Evolutionary conservation across 1,284 basidiomycete species (phyloP).

Genomic region (Pulveroboletus sp.): DNA sequence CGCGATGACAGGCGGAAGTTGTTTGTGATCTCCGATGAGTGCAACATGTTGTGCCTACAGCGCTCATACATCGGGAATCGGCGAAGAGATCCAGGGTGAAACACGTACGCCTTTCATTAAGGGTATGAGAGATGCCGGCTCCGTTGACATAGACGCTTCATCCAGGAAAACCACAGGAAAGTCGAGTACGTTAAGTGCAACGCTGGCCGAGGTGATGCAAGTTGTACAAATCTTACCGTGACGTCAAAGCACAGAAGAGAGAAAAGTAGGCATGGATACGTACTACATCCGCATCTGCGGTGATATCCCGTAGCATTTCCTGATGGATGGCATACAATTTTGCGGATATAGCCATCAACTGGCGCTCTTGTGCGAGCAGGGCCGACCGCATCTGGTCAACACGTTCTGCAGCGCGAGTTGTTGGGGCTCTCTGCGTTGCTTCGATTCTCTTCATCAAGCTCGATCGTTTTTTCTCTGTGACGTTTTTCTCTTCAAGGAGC

Average conservation of each 20-base stretch:
- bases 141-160: constrained; percentile 95
- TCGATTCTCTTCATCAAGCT: constrained; percentile 33
- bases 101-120: constrained; percentile 83
- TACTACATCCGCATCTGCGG: constrained; percentile 72
- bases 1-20: constrained; percentile 88
- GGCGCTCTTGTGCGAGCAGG: constrained; percentile 40
- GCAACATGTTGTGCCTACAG: constrained; percentile 75
- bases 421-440: constrained; percentile 21
- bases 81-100: constrained; percentile 11
- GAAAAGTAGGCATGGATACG: constrained; percentile 34
- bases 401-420: constrained; percentile 26
- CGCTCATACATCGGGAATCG: constrained; percentile 22
- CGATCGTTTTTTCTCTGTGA: constrained; percentile 32
- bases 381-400: constrained; percentile 45
- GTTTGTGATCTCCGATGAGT: constrained; percentile 95
- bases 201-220: constrained; percentile 71
- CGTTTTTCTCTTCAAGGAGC: constrained; percentile 38
- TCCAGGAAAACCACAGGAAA: constrained; percentile 94
- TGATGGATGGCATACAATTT: constrained; percentile 53
- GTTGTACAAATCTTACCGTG: constrained; percentile 77
- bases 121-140: constrained; percentile 84
- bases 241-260: constrained; percentile 11
- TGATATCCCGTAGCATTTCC: constrained; percentile 60
- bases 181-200: constrained; percentile 66
- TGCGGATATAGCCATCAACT: constrained; percentile 38